These are phyloP conservation scores for Aspergillus neotritici DNA, from an alignment of 2,329 filamentous ascomycete species.

Conservation along the genomic window DNA sequence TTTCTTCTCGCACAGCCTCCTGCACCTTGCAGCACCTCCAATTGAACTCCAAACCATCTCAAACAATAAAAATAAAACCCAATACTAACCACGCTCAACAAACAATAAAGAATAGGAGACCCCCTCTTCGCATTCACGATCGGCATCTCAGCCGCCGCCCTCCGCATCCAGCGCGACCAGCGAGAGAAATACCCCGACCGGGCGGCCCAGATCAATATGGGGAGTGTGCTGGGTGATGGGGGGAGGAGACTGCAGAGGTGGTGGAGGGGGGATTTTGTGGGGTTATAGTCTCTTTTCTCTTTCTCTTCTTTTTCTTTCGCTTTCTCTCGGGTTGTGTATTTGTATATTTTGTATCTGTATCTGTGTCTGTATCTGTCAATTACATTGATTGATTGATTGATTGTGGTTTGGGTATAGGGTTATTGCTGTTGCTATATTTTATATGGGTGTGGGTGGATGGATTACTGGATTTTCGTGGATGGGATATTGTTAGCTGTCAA, in stretches of 20 bases:
- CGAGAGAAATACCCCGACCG: slow-evolving; percentile 41
- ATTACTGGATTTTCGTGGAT: no score
- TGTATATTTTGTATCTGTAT: no score
- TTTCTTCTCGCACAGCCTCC: slow-evolving; percentile 6
- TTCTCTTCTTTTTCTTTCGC: no score
- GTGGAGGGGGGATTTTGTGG: slow-evolving; percentile 38
- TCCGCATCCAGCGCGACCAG: slow-evolving; percentile 52
- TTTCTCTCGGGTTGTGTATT: neutral
- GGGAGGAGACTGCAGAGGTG: slow-evolving; percentile 31
- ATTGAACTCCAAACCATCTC: neutral
- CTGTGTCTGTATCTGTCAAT: no score
- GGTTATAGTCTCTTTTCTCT: slow-evolving; percentile 15
- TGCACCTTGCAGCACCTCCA: neutral
- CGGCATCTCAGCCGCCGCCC: slow-evolving; percentile 47
- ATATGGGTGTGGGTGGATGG: no score
- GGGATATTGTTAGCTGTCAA: no score
- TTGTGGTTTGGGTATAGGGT: no score
- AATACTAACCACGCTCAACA: slow-evolving; percentile 4
- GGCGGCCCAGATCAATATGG: slow-evolving; percentile 29
- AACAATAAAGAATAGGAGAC: slow-evolving; percentile 39
- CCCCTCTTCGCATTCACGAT: slow-evolving; percentile 50
- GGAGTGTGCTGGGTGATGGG: slow-evolving; percentile 26
- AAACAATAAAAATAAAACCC: neutral
- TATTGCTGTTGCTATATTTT: no score
- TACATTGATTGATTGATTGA: no score